Percentiles rank a stretch among this genome's conserved stretches.
phyloP scores from a whole-genome alignment of 2,329 filamentous ascomycete species.

The Lizonia empirigonia region DNA sequence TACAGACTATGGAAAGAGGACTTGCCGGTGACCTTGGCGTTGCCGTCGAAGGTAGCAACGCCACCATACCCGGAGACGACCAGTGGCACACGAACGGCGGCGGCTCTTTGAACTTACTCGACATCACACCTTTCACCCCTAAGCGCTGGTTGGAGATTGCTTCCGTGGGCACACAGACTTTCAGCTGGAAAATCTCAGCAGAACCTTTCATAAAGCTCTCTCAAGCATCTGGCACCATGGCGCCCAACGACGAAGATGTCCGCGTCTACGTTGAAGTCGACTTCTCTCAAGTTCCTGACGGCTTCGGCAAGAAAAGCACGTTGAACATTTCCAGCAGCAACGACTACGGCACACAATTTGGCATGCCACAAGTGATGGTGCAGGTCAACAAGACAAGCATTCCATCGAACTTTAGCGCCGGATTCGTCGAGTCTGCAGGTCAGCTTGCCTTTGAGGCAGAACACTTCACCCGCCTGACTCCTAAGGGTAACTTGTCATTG shows the following conservation, averaged over 20 bases:
- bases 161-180: conserved; percentile 39
- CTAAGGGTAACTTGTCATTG: conserved; percentile 35
- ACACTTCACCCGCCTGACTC: conserved; percentile 44
- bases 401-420: conserved; percentile 39
- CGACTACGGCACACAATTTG: conserved; percentile 48
- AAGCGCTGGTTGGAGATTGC: conserved; percentile 47
- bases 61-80: conserved; percentile 71
- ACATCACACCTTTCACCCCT: conserved; percentile 43
- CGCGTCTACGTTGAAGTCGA: conserved; percentile 48
- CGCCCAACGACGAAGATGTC: conserved; percentile 39
- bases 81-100: conserved; percentile 60
- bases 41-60: conserved; percentile 68
- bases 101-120: conserved; percentile 36
- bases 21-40: conserved; percentile 69
- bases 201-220: conserved; percentile 48
- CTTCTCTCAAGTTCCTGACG: conserved; percentile 37
- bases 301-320: conserved; percentile 34
- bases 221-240: conserved; percentile 38
- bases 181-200: conserved; percentile 45
- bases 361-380: conserved; percentile 37
- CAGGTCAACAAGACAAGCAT: conserved; percentile 44
- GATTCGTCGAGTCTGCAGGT: conserved; percentile 45
- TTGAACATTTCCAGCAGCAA: conserved; percentile 44
- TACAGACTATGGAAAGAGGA: conserved; percentile 62
- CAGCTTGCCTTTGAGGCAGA: conserved; percentile 47